Evolutionary conservation across 805 yeast genomes (phyloP), one percentile per base, ranked within the genome.

Genomic region (Schizosaccharomyces lindneri): DNA sequence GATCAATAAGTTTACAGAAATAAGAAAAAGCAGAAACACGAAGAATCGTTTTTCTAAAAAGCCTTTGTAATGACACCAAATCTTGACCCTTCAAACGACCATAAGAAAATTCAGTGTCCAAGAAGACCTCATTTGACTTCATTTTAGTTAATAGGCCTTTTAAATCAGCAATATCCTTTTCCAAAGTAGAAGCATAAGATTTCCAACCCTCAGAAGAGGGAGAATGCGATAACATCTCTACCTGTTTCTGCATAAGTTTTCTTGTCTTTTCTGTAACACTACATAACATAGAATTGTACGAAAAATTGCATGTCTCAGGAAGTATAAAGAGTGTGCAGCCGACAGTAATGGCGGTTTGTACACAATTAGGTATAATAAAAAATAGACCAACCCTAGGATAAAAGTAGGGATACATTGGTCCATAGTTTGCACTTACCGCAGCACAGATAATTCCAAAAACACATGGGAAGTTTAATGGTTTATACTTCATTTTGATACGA

Each of bases 391-490:
- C 21, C 13, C 27, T 9, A 21, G 43, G 43, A 36, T 27, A 29
- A 41, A 57, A 57, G 48, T 57, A 57, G 13, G 60, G 60, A 19
- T 36, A 57, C 43, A 57, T 29, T 29, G 60, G 48, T 19, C 60
- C 60, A n/a, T 32, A 32, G 19, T 19, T 19, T 29, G 60, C 43
- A 32, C 29, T 29, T 13, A 32, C 21, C 13, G 29, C 43, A 57
- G 39, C 46, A 36, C 60, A 57, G 7, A 57, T 57, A 6, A 27
- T 29, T 13, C 43, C 31, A 32, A 57, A 57, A 13, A 57, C 60
- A 17, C 48, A 57, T 4, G 43, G 27, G 29, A 57, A 57, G 4
- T 19, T 57, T n/a, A 57, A 36, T 4, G 60, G 48, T 21, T 39
- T 39, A 24, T 57, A 57, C 46, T 57, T 57, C 60, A 41, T 21